Base-by-base conservation (phyloP, 1,284 basidiomycete species). In the Leccinum cinnamomeum region DNA sequence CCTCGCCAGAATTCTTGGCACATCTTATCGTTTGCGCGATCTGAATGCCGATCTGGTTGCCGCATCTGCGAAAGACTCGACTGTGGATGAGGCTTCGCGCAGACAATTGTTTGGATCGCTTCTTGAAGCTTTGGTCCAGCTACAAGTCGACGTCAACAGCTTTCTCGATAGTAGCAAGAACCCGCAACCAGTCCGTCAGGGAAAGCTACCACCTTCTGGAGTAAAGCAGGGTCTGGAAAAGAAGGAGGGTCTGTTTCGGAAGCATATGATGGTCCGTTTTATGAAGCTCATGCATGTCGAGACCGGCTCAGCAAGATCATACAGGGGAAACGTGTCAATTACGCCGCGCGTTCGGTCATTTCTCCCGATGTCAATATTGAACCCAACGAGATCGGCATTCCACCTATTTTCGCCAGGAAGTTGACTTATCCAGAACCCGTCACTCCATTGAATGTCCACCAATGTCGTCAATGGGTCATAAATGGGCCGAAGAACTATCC, bases 281-380 rank as follows among this genome's bases (percentile, higher is more conserved):
- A 55, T 12, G 23, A 46, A 5, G 14, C 48, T 41, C 48, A 60
- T 56, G 35, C 50, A 18, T 39, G 53, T 62, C 10, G 25, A 59
- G 58, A 58, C 18, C 16, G 35, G 33, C 63, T 62, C 33, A 62
- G 53, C 16, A 60, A 64, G n/a, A 46, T 30, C 16, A 62, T 60
- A 20, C 64, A 96, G 94, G 97, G 97, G 48, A 99, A 99, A 83
- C 95, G 97, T 76, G 97, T 99, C 71, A 99, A 99, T 77, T 98
- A 97, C 76, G 95, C 97, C 50, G 97, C 97, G 37, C 94, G 97
- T 68, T 99, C 97, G 14, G 97, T 99, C 74, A 99, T 99, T 68
- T 99, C 97, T 35, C 97, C 97, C 10, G 97, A 99, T 74, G 94
- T 98, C 74, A 99, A 99, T 77, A 98, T 99, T 69, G 97, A 99